These are phyloP conservation scores for Acidiella bohemica DNA, from an alignment of 495 filamentous ascomycete genomes.

Conservation along the genomic window DNA sequence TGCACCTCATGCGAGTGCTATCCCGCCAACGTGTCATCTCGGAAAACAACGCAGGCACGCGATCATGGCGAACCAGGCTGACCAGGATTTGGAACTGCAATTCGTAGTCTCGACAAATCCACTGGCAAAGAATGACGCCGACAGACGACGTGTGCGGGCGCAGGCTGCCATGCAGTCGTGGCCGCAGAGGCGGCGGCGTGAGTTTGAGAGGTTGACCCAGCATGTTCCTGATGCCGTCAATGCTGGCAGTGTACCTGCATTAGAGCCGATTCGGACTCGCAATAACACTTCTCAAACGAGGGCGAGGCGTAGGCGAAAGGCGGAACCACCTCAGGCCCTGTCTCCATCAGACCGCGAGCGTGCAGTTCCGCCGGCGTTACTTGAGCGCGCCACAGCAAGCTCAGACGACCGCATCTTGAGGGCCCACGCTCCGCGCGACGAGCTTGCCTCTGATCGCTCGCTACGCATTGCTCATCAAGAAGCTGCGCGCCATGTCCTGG, in stretches of 20 bases:
- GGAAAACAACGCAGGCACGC: too few species aligned
- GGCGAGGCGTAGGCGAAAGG: background rate
- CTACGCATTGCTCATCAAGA: too few species aligned
- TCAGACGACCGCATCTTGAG: too few species aligned
- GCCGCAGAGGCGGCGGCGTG: slow-evolving; percentile 10
- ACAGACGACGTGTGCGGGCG: slow-evolving; percentile 9
- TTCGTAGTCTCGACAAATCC: background rate
- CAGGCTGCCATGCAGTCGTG: slow-evolving; percentile 10
- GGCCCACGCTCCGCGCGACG: too few species aligned
- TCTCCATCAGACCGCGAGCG: background rate
- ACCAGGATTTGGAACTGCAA: background rate
- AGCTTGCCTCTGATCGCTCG: too few species aligned
- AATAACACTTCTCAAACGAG: background rate
- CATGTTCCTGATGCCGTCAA: background rate
- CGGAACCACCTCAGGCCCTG: background rate
- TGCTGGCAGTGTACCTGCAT: background rate
- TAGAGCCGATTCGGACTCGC: background rate
- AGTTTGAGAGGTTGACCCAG: slow-evolving; percentile 5
- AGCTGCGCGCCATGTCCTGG: background rate
- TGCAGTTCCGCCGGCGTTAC: background rate
- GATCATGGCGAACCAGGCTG: too few species aligned
- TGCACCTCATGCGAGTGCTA: too few species aligned
- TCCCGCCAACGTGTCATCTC: too few species aligned
- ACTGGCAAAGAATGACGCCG: background rate
- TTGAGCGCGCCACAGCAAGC: too few species aligned